Evolutionary conservation across 495 filamentous ascomycete genomes (phyloP).

Genomic region (Aspergillus affinis): DNA sequence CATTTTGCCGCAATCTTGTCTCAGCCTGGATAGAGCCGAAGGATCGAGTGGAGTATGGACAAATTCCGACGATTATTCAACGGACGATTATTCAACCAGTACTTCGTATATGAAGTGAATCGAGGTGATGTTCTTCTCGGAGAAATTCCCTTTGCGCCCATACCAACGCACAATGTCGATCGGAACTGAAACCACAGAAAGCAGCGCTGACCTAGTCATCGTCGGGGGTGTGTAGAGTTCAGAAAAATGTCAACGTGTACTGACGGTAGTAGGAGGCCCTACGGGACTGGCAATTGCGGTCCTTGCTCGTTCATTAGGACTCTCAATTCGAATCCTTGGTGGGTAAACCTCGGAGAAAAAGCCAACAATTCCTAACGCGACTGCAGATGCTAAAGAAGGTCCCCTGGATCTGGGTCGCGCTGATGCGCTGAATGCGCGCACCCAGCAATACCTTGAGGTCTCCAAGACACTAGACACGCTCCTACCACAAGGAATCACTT

Average conservation of each 20-base stretch:
- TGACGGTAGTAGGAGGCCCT: background rate
- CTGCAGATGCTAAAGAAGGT: slow-evolving; percentile 1
- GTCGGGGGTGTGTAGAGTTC: background rate
- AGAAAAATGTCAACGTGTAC: background rate
- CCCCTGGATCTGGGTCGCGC: slow-evolving; percentile 4
- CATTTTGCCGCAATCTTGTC: background rate
- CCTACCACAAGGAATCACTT: background rate
- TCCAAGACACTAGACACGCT: background rate
- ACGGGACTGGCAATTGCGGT: background rate
- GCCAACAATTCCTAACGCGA: background rate
- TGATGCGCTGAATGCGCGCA: slow-evolving; percentile 4
- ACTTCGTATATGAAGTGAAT: background rate
- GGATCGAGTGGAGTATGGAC: background rate
- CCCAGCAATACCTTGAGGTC: slow-evolving; percentile 6
- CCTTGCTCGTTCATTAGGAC: slow-evolving; percentile 2
- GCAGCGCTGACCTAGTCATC: slow-evolving; percentile 3
- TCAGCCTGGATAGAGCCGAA: background rate
- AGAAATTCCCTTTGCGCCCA: background rate
- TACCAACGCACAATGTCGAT: background rate
- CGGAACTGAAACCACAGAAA: background rate
- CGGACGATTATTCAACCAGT: too few species aligned
- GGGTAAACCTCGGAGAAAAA: background rate
- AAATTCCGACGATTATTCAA: background rate
- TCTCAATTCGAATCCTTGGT: slow-evolving; percentile 3
- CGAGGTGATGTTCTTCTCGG: background rate